Base-by-base conservation (phyloP, 805 yeast species). In the Candida xiaguanensis region DNA sequence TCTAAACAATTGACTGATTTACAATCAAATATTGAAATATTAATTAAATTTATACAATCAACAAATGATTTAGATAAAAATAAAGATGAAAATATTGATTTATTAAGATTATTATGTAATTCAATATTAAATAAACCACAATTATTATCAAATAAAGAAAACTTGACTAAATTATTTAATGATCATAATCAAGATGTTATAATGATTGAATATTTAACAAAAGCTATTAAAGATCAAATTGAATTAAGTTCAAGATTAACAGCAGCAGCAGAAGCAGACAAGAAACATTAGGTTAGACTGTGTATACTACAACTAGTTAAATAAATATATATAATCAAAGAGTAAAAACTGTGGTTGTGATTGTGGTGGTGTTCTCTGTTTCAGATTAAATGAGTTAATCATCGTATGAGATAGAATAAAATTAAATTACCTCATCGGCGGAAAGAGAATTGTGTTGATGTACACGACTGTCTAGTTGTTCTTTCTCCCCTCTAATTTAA, bases 191-290 rank as follows among this genome's bases (percentile, higher is more conserved):
- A 85, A 60, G 95, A 88, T 53, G 80, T 87, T 31, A 71, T 85
- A 45, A 77, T 87, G 79, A 75, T 88, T 46, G 91, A 85, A 57
- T 85, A 82, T 57, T 73, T 88, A 62, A 82, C 95, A 41, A 79
- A 82, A 49, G 85, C 93, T 40, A 80, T 88, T 51, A 85, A 84
- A 67, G 84, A 88, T 47, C 96, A 88, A 67, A 74, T 86, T 47
- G 90, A 84, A 58, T 71, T 84, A 55, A 78, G 88, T 53, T 80
- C 88, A 34, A 79, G 85, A 59, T 73, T 86, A 53, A 80, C 87
- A 34, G 78, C 36, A 2, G 30, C 36, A 6, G 30, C 41, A 23
- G 32, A 38, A 26, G 36, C 36, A 2, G 41, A 27, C 13, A 38
- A 38, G 18, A 31, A 23, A 19, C 29, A 23, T 24, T 33, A 15